phyloP scores from a whole-genome alignment of 108 stramenopile species.

The Fragilariopsis cylindrus region DNA sequence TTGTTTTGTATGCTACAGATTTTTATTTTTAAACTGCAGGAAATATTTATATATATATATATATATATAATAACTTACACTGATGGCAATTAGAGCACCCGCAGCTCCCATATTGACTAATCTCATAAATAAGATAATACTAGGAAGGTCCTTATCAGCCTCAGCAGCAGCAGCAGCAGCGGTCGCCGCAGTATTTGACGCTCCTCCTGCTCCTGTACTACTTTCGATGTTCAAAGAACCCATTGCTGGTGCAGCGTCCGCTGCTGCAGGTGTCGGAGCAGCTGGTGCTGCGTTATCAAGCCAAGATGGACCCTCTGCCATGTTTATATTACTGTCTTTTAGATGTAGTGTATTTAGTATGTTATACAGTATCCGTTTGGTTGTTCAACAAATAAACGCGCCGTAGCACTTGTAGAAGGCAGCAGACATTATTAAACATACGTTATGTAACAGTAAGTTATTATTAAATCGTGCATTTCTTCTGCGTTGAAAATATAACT shows the following conservation, averaged over 20 bases:
- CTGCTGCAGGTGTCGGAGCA: constrained; percentile 18
- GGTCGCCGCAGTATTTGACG: not conserved
- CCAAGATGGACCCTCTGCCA: constrained; percentile 37
- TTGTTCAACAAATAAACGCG: too few species aligned
- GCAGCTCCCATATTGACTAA: constrained; percentile 72
- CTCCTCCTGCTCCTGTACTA: not conserved
- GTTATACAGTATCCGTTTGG: too few species aligned
- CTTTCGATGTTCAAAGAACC: constrained; percentile 14
- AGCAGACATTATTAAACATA: not conserved
- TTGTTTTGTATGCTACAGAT: too few species aligned
- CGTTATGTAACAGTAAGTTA: not conserved
- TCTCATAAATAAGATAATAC: constrained; percentile 75
- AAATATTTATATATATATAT: too few species aligned
- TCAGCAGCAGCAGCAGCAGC: constrained; percentile 14
- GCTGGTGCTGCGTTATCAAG: constrained; percentile 24
- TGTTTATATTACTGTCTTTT: not conserved
- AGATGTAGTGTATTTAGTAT: too few species aligned
- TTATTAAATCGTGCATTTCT: not conserved
- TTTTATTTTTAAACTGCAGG: too few species aligned
- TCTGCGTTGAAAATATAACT: too few species aligned
- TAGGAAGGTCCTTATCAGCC: constrained; percentile 70
- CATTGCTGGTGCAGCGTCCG: constrained; percentile 18
- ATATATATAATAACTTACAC: constrained; percentile 43
- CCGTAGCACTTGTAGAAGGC: too few species aligned
- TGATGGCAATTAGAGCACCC: constrained; percentile 54